Evolutionary conservation across 257 asterid genomes (phyloP).

Genomic region (Ehretia macrophylla): DNA sequence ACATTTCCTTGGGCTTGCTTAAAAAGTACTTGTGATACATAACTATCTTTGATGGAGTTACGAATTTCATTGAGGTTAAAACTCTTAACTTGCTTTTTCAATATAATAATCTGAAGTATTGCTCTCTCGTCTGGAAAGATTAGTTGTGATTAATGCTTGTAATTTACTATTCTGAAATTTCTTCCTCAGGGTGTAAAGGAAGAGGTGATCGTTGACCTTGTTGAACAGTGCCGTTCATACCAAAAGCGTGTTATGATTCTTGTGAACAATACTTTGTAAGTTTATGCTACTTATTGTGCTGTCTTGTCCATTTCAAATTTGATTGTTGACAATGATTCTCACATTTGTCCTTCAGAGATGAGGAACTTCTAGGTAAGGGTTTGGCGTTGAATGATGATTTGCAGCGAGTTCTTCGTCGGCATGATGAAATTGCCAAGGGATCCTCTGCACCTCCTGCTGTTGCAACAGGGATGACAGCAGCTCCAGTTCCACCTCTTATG

Average conservation of each 20-base stretch:
- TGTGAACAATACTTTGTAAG: constrained; percentile 84
- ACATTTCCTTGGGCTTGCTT: no score
- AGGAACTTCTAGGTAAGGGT: constrained; percentile 76
- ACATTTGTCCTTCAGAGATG: constrained; percentile 51
- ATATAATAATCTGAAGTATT: no score
- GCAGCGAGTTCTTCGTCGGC: constrained; percentile 71
- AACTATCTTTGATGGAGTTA: no score
- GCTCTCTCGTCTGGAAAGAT: no score
- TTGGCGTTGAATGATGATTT: constrained; percentile 70
- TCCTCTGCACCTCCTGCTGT: constrained; percentile 34
- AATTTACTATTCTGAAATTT: not conserved
- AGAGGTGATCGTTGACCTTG: constrained; percentile 86
- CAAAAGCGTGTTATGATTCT: constrained; percentile 90
- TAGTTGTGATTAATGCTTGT: no score
- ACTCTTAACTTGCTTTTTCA: no score
- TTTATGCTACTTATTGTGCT: not conserved
- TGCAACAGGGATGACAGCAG: constrained; percentile 26
- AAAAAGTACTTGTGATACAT: no score
- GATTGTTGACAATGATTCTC: constrained; percentile 7
- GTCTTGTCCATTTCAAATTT: constrained; percentile 4
- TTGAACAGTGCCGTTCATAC: constrained; percentile 85
- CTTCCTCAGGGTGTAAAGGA: constrained; percentile 67
- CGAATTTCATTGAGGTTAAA: no score
- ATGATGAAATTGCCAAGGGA: constrained; percentile 69
- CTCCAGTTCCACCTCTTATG: constrained; percentile 72